phyloP scores from a whole-genome alignment of 2,329 filamentous ascomycete genomes.

The Scedosporium dehoogii region DNA sequence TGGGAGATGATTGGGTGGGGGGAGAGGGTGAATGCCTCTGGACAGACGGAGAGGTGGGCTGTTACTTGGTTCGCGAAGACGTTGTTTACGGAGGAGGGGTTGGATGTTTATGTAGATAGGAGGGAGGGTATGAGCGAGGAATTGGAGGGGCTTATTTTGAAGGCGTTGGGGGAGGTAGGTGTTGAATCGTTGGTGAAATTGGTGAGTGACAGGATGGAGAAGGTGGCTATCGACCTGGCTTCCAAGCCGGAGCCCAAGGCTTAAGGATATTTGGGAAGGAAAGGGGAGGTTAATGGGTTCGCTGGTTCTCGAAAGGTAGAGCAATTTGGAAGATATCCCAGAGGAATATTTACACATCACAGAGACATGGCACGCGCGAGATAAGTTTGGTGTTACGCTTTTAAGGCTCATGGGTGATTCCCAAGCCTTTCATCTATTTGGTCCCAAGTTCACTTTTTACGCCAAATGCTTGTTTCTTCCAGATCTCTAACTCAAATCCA shows the following conservation, averaged over 20 bases:
- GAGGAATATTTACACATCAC: not conserved
- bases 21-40: conserved; percentile 31
- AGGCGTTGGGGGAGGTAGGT: conserved; percentile 36
- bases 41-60: conserved; percentile 51
- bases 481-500: conserved; percentile 43
- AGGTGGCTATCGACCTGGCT: conserved; percentile 4
- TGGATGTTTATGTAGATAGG: conserved; percentile 66
- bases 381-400: too few species aligned
- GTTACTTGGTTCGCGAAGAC: conserved; percentile 82
- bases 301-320: not conserved
- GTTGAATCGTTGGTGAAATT: not conserved
- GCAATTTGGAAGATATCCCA: not conserved
- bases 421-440: not conserved
- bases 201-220: not conserved
- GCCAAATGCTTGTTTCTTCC: not conserved
- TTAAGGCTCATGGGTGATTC: not conserved
- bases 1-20: conserved; percentile 81
- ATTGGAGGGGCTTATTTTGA: conserved; percentile 46
- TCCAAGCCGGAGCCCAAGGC: not conserved
- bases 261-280: not conserved
- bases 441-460: not conserved
- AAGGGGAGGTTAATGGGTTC: not conserved
- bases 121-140: conserved; percentile 48
- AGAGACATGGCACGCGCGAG: not conserved
- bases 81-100: conserved; percentile 69